A percentile compares a stretch with the other conserved stretches of the same genome.
phyloP scores from a whole-genome alignment of 108 stramenopile genomes.

The Nannochloropsis granulata region DNA sequence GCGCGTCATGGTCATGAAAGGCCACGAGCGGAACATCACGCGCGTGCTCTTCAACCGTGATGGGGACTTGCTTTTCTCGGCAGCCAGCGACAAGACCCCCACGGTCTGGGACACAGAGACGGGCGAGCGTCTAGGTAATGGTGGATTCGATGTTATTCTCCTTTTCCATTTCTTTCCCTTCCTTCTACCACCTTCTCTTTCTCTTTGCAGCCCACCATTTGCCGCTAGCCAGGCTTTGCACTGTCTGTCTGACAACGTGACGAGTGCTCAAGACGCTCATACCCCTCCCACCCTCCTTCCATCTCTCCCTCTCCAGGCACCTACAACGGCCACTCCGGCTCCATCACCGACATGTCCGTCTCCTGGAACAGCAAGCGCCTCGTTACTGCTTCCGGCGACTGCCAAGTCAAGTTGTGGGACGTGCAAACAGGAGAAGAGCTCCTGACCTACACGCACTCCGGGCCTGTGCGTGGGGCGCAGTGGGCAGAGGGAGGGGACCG shows the following conservation, averaged over 20 bases:
- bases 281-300: background rate
- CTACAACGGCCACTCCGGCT: background rate
- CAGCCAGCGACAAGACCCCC: conserved; percentile 50
- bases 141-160: conserved; percentile 8
- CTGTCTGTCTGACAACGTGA: too few relatives aligned
- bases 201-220: too few relatives aligned
- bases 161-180: too few relatives aligned
- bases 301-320: background rate
- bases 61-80: conserved; percentile 91
- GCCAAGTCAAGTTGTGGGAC: conserved; percentile 65
- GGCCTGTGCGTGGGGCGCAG: conserved; percentile 46
- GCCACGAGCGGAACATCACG: conserved; percentile 96
- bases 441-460: conserved; percentile 61
- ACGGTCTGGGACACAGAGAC: conserved; percentile 79
- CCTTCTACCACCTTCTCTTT: too few relatives aligned
- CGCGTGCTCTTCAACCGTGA: conserved; percentile 88
- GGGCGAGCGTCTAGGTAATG: conserved; percentile 91
- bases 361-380: conserved; percentile 37
- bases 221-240: too few relatives aligned
- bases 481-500: conserved; percentile 82
- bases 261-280: background rate
- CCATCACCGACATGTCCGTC: background rate
- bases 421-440: conserved; percentile 75
- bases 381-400: conserved; percentile 42
- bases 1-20: conserved; percentile 87